A percentile compares a stretch with the other conserved stretches of the same genome.
These are phyloP conservation scores for Chaetomium sp. DNA, from an alignment of 2,329 filamentous ascomycete species.

Conservation along the genomic window DNA sequence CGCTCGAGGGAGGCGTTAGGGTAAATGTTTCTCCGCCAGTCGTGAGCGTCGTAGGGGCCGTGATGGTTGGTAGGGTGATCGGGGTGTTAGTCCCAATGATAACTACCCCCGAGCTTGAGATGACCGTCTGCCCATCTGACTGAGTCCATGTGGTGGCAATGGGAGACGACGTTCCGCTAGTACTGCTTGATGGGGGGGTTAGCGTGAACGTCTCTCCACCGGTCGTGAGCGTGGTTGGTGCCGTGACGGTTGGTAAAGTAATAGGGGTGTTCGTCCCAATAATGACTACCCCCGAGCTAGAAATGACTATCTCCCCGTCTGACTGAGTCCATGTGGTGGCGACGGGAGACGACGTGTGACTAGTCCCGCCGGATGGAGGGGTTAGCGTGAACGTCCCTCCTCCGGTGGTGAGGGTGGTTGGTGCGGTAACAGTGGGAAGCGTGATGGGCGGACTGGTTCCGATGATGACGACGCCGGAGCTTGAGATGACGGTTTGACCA, in stretches of 20 bases:
- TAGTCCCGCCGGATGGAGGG: not conserved
- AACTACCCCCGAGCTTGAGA: not conserved
- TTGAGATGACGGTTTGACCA: not conserved
- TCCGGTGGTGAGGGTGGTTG: not conserved
- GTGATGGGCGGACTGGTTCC: not conserved
- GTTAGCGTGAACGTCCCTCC: not conserved
- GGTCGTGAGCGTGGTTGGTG: not conserved
- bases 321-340: not conserved
- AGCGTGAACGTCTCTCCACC: not conserved
- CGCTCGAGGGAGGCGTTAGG: not conserved
- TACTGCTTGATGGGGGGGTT: too few species aligned
- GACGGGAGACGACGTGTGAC: not conserved
- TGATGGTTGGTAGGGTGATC: not conserved
- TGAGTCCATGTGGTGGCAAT: not conserved
- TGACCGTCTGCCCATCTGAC: not conserved
- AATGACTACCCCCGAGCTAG: not conserved
- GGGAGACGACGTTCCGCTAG: too few species aligned
- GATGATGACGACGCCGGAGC: not conserved
- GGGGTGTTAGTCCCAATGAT: not conserved
- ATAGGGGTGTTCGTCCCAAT: not conserved
- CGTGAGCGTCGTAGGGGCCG: not conserved
- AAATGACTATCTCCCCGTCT: not conserved
- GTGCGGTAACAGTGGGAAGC: not conserved
- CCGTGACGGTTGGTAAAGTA: not conserved
- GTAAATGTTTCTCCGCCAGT: not conserved